Percentiles rank a stretch among this genome's conserved stretches.
Evolutionary conservation across 257 asterid species (phyloP).

Genomic region (Capsicum chinense): DNA sequence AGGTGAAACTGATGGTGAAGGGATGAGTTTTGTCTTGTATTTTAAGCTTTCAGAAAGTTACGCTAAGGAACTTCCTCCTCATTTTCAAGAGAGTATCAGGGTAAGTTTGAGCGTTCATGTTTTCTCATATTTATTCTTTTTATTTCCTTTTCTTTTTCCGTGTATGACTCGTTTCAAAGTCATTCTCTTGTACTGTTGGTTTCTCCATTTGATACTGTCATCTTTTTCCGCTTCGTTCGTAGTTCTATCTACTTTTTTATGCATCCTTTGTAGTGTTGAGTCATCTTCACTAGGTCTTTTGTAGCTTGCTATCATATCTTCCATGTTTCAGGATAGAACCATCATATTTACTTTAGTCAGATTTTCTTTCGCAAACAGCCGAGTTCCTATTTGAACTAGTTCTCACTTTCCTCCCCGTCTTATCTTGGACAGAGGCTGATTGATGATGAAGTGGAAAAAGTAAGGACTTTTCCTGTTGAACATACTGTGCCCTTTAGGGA

Average conservation of each 20-base stretch:
- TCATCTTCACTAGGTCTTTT: not conserved
- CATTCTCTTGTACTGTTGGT: not conserved
- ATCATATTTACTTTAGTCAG: not conserved
- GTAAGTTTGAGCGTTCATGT: constrained; percentile 38
- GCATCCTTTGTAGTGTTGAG: constrained; percentile 1
- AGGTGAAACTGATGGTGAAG: constrained; percentile 60
- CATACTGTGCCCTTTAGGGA: constrained; percentile 74
- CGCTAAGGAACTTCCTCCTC: constrained; percentile 52
- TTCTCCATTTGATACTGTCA: not conserved
- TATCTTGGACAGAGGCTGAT: constrained; percentile 59
- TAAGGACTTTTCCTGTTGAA: constrained; percentile 77
- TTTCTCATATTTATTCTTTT: not conserved
- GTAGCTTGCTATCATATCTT: not conserved
- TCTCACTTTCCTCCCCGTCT: not conserved
- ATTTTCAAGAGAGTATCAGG: constrained; percentile 55
- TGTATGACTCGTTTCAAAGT: constrained; percentile 6
- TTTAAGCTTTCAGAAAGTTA: constrained; percentile 54
- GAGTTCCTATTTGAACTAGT: not conserved
- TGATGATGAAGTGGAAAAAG: constrained; percentile 82
- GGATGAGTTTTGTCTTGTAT: constrained; percentile 55
- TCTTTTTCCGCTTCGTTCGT: constrained; percentile 2
- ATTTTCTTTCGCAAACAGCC: not conserved
- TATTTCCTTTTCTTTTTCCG: constrained; percentile 23
- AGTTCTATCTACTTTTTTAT: not conserved
- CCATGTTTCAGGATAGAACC: not conserved